A percentile compares a stretch with the other conserved stretches of the same genome.
phyloP scores from a whole-genome alignment of 2,329 filamentous ascomycete genomes.

The Endoconidiophora polonica region DNA sequence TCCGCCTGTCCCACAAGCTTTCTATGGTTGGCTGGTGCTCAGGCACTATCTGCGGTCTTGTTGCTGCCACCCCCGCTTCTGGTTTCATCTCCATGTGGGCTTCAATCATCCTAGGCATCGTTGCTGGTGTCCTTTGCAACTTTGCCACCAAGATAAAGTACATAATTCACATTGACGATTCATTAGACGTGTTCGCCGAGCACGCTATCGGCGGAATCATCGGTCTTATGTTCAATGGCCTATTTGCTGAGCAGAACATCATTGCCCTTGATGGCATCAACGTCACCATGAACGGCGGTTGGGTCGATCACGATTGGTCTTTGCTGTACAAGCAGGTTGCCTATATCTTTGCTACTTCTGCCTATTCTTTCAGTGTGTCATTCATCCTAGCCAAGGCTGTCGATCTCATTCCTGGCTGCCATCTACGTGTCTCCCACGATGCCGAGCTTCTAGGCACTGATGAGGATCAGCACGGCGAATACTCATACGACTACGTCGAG shows the following conservation, averaged over 20 bases:
- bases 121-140: slow-evolving; percentile 49
- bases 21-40: slow-evolving; percentile 63
- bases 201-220: slow-evolving; percentile 54
- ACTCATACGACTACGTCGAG: slow-evolving; percentile 82
- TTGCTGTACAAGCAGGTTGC: slow-evolving; percentile 67
- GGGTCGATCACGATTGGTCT: slow-evolving; percentile 57
- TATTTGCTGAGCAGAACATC: slow-evolving; percentile 53
- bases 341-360: slow-evolving; percentile 49
- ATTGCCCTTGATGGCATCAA: slow-evolving; percentile 66
- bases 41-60: slow-evolving; percentile 52
- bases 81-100: slow-evolving; percentile 54
- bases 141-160: slow-evolving; percentile 52
- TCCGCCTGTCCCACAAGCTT: slow-evolving; percentile 86
- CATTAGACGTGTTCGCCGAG: slow-evolving; percentile 56
- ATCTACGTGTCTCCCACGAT: slow-evolving; percentile 65
- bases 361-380: slow-evolving; percentile 58
- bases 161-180: slow-evolving; percentile 49
- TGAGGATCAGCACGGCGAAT: slow-evolving; percentile 78
- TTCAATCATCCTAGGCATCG: slow-evolving; percentile 47
- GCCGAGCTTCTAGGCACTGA: slow-evolving; percentile 79
- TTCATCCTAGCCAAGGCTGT: slow-evolving; percentile 58
- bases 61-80: slow-evolving; percentile 52
- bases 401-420: slow-evolving; percentile 59
- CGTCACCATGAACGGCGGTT: slow-evolving; percentile 49
- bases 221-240: slow-evolving; percentile 54